Conservation (phyloP, 1,139 yeast genomes). For the Magnusiomyces clavatus region DNA sequence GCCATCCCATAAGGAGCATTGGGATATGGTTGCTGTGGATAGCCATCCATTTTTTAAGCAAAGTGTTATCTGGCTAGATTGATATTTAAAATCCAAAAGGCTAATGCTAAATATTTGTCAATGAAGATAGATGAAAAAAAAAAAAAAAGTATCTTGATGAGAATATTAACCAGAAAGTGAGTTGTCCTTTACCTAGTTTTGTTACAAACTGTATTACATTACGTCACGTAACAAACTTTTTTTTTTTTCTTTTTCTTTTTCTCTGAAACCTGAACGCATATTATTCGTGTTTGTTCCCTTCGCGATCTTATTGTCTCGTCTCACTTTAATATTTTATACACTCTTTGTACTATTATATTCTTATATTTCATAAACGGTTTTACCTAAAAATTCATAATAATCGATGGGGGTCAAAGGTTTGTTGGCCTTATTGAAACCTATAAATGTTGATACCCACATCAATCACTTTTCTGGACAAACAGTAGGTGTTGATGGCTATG, state of each 20-base stretch:
- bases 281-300: too few relatives aligned
- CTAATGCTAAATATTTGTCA: background rate
- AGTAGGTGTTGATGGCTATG: constrained; percentile 88
- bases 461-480: constrained; percentile 63
- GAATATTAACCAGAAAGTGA: background rate
- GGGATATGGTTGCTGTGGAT: constrained; percentile 6
- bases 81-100: too few relatives aligned
- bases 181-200: background rate
- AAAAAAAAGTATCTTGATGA: constrained; percentile 10
- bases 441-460: constrained; percentile 35
- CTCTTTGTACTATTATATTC: background rate
- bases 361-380: background rate
- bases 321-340: background rate
- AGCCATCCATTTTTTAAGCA: background rate
- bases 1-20: constrained; percentile 3
- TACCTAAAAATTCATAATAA: background rate
- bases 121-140: constrained; percentile 17
- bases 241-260: too few relatives aligned
- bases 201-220: background rate
- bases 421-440: constrained; percentile 62
- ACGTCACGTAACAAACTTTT: too few relatives aligned
- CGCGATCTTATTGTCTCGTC: too few relatives aligned
- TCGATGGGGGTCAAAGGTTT: constrained; percentile 76
- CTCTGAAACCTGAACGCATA: too few relatives aligned
- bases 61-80: too few relatives aligned